Evolutionary conservation across 2,329 filamentous ascomycete genomes (phyloP), one percentile per base, ranked within the genome.

Genomic region (Paracoccidioides lutzii): DNA sequence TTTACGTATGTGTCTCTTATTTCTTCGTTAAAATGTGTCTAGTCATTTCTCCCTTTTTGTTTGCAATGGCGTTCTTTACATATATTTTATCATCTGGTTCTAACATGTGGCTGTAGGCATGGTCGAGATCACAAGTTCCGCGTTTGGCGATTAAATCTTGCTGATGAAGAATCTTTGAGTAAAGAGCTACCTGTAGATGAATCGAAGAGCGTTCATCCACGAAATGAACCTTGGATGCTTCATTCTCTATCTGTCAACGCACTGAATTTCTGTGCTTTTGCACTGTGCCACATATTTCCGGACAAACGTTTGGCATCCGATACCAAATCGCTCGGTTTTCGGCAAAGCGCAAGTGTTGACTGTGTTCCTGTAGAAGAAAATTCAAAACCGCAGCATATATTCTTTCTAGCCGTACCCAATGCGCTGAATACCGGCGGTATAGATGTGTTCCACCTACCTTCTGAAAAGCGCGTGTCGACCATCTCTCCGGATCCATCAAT

Each of bases 261-360:
- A 1, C 81, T 97, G 73, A 98, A 97, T 67, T 98, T 97, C 68
- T 98, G 93, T 67, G 80, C 86, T 1, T 95, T 95, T 68, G 78
- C 85, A 2, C 77, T 79, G 59, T 84, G 84, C 66, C 58, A 75
- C 57, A 66, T 71, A 15, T 51, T 55, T 33, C 15, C 32, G 40
- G 42, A 9, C 12, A 15, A 9, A 15, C 30, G 42, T 9, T 28
- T 38, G 35, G 12, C 35, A 9, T 40, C 48, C 8, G 22, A 22
- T 40, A 7, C 7, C 5, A 32, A 15, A 28, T 15, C 48, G 6
- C 15, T 10, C 10, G 35, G 22, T 5, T 40, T 4, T 14, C 44
- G 33, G 44, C 15, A 40, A 51, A 30, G 15, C 12, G 10, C 35
- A 12, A 33, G 12, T n/a, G 74, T 76, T 56, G 41, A 53, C 50